Base-by-base conservation (phyloP, 1,284 basidiomycete species). In the Salmacisia buchloeana region DNA sequence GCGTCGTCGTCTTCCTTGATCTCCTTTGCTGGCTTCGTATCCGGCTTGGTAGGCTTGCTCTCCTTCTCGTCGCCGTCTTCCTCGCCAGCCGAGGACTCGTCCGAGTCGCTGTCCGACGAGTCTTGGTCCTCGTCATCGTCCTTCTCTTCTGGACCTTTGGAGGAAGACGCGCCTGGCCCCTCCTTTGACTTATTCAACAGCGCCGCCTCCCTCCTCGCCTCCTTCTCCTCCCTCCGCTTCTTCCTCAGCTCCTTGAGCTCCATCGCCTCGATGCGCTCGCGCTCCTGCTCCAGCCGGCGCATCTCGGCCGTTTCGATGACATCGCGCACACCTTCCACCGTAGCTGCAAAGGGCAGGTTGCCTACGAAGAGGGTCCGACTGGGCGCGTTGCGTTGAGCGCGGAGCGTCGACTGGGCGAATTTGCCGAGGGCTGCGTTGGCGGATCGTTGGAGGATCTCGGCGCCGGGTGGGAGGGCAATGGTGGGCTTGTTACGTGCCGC, bases 271-370 rank as follows among this genome's bases (percentile, higher is more conserved):
- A 54, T 38, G 27, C 39, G 38, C 34, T 36, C 41, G 27, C 56
- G 31, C 15, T 72, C 69, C 29, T 31, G 31, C 9, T 54, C 49
- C 27, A 54, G 29, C 18, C 72, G 60, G 12, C 74, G 58, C 23
- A 59, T 63, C 10, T 62, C 58, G 5, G 72, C 73, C 4, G 66
- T 85, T 59, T 89, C 86, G 60, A 94, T 83, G 67, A 93, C 79
- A 65, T 86, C 84, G 31, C 85, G 84, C 54, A 98, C 87, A 12
- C 86, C 85, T 23, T 86, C 85, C 57, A 91, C 74, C 9, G 71
- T 80, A 21, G 94, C 97, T 81, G 90, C 90, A 85, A 91, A 98
- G 21, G 88, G 87, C 31, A 96, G 84, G 76, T 96, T 96, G 23
- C 92, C 92, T 25, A 94, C 79, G 83, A 94, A 94, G 13, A 96